Evolutionary conservation across 768 basidiomycete species (phyloP), one percentile per base, ranked within the genome.

Genomic region (Austroboletus festivus): DNA sequence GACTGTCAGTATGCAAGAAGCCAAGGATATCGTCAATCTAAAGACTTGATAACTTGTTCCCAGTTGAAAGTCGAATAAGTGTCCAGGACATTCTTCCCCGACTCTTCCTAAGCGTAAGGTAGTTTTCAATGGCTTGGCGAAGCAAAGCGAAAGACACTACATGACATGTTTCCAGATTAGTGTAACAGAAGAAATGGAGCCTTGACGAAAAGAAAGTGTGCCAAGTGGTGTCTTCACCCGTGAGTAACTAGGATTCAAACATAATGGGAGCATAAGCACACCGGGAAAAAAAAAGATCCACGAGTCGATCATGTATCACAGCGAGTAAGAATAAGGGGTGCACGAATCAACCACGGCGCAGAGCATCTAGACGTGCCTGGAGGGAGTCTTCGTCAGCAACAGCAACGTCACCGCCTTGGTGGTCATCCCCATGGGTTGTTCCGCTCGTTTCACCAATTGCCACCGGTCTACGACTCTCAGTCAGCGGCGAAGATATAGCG

Each of bases 341-440:
- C 11, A 18, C 12, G 44, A 31, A 33, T 74, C 65, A 89, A 30
- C 85, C 80, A 60, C 85, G 76, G 52, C 92, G 79, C 45, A 98
- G 73, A 30, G 93, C 91, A 70, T 98, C 93, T 55, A 99, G 67
- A 52, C 96, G 76, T 16, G 93, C 92, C 70, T 98, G 96, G 45
- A 99, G 75, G 33, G 89, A 90, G 65, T 96, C 94, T 68, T 97
- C 89, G 56, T 94, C 95, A 1, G 84, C 76, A 54, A 72, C 62
- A 30, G 69, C 73, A 28, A 65, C 75, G 16, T 72, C 73, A 18
- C 68, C 69, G 5, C 67, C 67, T 35, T 56, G 65, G 21, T 69
- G 71, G 18, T 72, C 73, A 21, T 69, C 69, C 35, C 65, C 67
- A 18, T 72, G 68, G 13, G 71, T 47, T 51, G 43, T 59, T 5